Evolutionary conservation across 257 asterid species (phyloP), one percentile per base, ranked within the genome.

Genomic region (Datura wrightii): DNA sequence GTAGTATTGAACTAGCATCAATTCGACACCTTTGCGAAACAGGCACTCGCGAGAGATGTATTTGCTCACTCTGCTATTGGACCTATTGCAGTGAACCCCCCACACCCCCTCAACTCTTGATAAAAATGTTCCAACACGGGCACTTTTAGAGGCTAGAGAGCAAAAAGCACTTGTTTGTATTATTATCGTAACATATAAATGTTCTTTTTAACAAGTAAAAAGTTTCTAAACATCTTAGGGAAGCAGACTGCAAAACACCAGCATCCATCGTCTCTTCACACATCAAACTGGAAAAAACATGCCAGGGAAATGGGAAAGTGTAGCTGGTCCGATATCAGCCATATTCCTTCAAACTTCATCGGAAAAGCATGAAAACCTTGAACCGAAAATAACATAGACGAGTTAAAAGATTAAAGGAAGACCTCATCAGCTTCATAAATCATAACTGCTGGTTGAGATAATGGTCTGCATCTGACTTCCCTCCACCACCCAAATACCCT

Each of bases 391-490:
- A 18, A 50, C 24, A 62, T 11, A 76, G 48, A 39, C 16, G 11
- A 78, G 34, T 34, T 5, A 7, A 52, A 50, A 16, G 48, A 63
- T 78, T 31, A 15, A 48, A 36, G 24, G 31, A 9, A 78, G 15
- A 15, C 3, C 19, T 15, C 63, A 52, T 78, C 37, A 15, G 65
- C 65, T 10, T 34, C 65, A 34, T 15, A 85, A 87, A 54, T 91
- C 91, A 95, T 5, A 92, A 89, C 80, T 89, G 96, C 89, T 94
- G 93, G 82, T 94, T 89, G 86, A 95, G 90, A 89, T 89, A 93
- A 82, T 92, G 84, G 44, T 93, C 97, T 0, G 67, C 84, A 41
- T 83, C 87, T n/a, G 95, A 67, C 85, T 91, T 90, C 31, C 44
- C 91, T 0, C 42, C 34, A 65, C 89, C 83, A 84, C 92, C 94